Percentiles rank a stretch among this genome's conserved stretches.
Evolutionary conservation across 2,329 filamentous ascomycete species (phyloP).

Genomic region (Nothophoma quercina): DNA sequence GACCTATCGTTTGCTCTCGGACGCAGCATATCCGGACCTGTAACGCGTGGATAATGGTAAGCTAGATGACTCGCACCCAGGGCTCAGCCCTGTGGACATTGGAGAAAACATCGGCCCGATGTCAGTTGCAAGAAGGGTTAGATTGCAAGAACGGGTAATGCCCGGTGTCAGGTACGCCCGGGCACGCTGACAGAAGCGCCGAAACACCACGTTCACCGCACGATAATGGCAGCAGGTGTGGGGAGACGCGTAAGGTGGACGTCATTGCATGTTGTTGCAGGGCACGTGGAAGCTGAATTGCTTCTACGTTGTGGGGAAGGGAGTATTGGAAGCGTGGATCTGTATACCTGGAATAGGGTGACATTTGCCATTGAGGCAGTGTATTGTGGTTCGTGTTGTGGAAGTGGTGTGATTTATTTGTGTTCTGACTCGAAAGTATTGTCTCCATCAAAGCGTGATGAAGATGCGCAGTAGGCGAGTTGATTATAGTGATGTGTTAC

Average conservation of each 20-base stretch:
- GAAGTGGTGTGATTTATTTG: constrained; percentile 1
- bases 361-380: constrained; percentile 5
- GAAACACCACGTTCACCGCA: not conserved
- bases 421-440: not conserved
- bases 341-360: not conserved
- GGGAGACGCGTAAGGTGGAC: constrained; percentile 11
- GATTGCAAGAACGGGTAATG: not conserved
- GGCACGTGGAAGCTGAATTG: constrained; percentile 1
- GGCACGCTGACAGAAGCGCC: constrained; percentile 7
- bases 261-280: constrained; percentile 12
- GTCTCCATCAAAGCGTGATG: not conserved
- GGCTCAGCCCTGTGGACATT: constrained; percentile 11
- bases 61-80: constrained; percentile 7
- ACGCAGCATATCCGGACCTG: not conserved
- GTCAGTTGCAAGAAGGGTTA: not conserved
- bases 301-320: constrained; percentile 10
- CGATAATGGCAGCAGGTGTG: not conserved
- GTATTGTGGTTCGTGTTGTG: not conserved
- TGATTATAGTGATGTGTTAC: not conserved
- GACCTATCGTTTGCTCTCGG: too few species aligned
- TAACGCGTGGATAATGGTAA: constrained; percentile 2
- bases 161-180: constrained; percentile 9
- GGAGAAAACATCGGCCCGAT: constrained; percentile 13
- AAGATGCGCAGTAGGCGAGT: not conserved
- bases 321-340: constrained; percentile 5